These are phyloP conservation scores for Phlebiopsis flavidoalba DNA, from an alignment of 768 basidiomycete species.

Conservation along the genomic window DNA sequence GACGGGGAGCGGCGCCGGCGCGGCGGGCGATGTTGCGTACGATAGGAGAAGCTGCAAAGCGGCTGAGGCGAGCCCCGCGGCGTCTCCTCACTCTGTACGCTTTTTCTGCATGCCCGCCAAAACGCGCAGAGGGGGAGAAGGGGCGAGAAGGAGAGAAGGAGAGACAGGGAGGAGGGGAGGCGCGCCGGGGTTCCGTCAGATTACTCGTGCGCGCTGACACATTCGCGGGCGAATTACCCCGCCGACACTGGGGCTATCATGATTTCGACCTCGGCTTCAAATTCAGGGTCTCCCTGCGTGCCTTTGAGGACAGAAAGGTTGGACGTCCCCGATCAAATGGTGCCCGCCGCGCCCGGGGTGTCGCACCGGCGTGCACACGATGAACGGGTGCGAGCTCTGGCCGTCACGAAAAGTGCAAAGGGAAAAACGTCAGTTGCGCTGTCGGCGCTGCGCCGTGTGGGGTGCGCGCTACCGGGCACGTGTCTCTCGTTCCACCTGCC, in stretches of 20 bases:
- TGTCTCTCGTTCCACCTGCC: slow-evolving; percentile 86
- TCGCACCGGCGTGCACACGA: slow-evolving; percentile 59
- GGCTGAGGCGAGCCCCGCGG: slow-evolving; percentile 57
- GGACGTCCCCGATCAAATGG: slow-evolving; percentile 93
- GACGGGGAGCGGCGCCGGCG: slow-evolving; percentile 35
- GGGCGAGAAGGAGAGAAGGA: background rate
- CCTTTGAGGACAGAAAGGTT: slow-evolving; percentile 83
- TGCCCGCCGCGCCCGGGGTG: slow-evolving; percentile 8
- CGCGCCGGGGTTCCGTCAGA: background rate
- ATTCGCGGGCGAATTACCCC: slow-evolving; percentile 8
- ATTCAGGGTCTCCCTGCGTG: slow-evolving; percentile 43
- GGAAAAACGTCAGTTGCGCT: background rate
- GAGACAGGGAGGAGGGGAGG: background rate
- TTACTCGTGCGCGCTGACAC: background rate
- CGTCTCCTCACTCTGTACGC: slow-evolving; percentile 67
- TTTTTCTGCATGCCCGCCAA: slow-evolving; percentile 47
- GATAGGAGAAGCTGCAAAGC: slow-evolving; percentile 62
- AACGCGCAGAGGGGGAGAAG: background rate
- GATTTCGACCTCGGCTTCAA: slow-evolving; percentile 83
- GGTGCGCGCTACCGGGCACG: slow-evolving; percentile 38
- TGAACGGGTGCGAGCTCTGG: slow-evolving; percentile 86
- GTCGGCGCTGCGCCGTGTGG: too few relatives aligned
- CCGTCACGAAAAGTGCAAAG: too few relatives aligned
- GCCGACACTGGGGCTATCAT: slow-evolving; percentile 93
- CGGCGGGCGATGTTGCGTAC: slow-evolving; percentile 46